These are phyloP conservation scores for Rhypophila decipiens DNA, from an alignment of 495 filamentous ascomycete species.

Conservation along the genomic window DNA sequence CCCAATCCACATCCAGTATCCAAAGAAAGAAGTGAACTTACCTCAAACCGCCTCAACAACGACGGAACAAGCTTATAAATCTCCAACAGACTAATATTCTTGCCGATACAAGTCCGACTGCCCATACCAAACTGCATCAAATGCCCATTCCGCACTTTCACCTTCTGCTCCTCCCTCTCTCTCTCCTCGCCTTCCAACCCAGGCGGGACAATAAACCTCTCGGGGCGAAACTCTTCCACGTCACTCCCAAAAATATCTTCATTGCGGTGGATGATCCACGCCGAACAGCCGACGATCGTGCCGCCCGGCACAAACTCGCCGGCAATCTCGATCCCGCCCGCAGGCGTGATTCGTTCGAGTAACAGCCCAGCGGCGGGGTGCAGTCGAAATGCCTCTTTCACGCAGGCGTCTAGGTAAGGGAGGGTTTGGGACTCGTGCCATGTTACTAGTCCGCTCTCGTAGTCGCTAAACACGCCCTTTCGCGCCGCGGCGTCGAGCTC, in stretches of 20 bases:
- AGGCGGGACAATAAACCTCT: conserved; percentile 49
- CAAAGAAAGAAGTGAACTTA: conserved; percentile 16
- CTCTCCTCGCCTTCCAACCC: conserved; percentile 20
- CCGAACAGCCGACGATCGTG: conserved; percentile 56
- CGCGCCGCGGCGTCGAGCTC: conserved; percentile 51
- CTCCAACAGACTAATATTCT: conserved; percentile 70
- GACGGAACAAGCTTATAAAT: conserved; percentile 75
- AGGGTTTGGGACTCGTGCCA: conserved; percentile 54
- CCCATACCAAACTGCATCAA: conserved; percentile 61
- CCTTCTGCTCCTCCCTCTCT: conserved; percentile 33
- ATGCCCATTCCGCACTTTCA: conserved; percentile 51
- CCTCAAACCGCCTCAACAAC: conserved; percentile 63
- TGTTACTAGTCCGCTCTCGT: conserved; percentile 49
- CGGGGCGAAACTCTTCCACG: conserved; percentile 51
- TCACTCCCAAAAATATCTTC: conserved; percentile 54
- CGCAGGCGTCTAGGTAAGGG: conserved; percentile 58
- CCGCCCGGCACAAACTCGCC: conserved; percentile 53
- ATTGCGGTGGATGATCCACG: conserved; percentile 58
- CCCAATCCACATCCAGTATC: not conserved
- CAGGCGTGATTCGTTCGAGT: conserved; percentile 60
- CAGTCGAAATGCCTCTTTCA: conserved; percentile 64
- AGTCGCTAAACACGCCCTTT: conserved; percentile 43
- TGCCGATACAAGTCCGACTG: conserved; percentile 57
- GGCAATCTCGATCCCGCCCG: conserved; percentile 46
- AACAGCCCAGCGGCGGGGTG: conserved; percentile 57